Conservation (phyloP, 176 grass and related monocot genomes). For the sorghum (Sorghum bicolor) region DNA sequence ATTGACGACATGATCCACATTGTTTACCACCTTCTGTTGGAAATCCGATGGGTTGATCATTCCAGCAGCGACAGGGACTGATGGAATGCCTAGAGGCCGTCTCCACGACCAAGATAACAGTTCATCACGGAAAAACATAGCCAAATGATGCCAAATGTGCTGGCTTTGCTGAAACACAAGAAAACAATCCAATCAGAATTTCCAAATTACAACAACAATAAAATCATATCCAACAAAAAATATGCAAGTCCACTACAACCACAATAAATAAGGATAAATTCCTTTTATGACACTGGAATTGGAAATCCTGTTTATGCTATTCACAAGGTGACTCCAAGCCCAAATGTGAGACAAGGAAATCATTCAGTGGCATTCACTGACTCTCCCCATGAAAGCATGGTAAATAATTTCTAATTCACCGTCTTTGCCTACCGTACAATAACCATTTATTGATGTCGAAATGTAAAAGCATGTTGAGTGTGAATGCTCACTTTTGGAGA, state of each 20-base stretch:
- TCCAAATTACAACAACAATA: not conserved
- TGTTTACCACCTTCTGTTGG: constrained; percentile 88
- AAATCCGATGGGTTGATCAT: constrained; percentile 82
- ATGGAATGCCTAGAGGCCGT: constrained; percentile 85
- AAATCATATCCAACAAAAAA: not conserved
- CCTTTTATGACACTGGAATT: not conserved
- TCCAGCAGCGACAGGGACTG: constrained; percentile 59
- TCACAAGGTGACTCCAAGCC: not conserved
- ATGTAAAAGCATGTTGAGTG: constrained; percentile 6
- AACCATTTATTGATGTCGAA: constrained; percentile 6
- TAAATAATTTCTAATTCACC: not conserved
- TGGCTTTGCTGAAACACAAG: constrained; percentile 81
- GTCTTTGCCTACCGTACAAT: not conserved
- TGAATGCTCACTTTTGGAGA: constrained; percentile 74
- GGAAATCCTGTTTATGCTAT: not conserved
- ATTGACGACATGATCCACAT: constrained; percentile 78
- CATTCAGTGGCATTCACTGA: not conserved
- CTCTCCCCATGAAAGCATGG: not conserved
- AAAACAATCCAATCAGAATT: constrained; percentile 14
- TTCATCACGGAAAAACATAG: constrained; percentile 99
- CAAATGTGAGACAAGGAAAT: not conserved
- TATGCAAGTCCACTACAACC: not conserved
- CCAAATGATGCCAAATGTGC: constrained; percentile 98
- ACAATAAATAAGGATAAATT: constrained; percentile 6
- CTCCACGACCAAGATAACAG: constrained; percentile 98